These are phyloP conservation scores for Kodamaea hsintzibuensis DNA, from an alignment of 805 yeast genomes.

Conservation along the genomic window DNA sequence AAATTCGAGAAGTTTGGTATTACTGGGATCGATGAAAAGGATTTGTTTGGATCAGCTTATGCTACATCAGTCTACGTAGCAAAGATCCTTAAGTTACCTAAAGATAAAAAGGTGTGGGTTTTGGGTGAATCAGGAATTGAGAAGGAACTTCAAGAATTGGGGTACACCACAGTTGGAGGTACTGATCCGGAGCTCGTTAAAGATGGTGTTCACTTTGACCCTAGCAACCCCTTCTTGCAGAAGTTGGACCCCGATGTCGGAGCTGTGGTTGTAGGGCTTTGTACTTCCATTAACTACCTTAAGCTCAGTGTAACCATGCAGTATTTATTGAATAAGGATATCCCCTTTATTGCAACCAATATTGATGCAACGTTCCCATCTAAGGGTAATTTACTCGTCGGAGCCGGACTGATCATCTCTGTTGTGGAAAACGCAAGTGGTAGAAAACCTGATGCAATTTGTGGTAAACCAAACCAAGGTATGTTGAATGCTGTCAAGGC, in stretches of 20 bases:
- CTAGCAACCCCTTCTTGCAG: slow-evolving; percentile 53
- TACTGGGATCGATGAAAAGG: slow-evolving; percentile 52
- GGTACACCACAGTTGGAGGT: slow-evolving; percentile 82
- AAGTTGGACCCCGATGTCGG: slow-evolving; percentile 75
- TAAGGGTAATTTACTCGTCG: slow-evolving; percentile 82
- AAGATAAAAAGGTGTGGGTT: slow-evolving; percentile 80
- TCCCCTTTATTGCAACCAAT: slow-evolving; percentile 88
- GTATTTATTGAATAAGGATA: slow-evolving; percentile 63
- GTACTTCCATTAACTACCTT: slow-evolving; percentile 73
- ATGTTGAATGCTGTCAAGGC: slow-evolving; percentile 90
- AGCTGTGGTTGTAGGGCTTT: slow-evolving; percentile 88
- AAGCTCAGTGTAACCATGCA: slow-evolving; percentile 81
- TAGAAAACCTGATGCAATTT: slow-evolving; percentile 75
- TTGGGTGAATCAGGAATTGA: slow-evolving; percentile 87
- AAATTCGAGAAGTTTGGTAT: slow-evolving; percentile 68
- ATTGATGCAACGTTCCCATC: slow-evolving; percentile 94
- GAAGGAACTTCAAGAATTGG: slow-evolving; percentile 72
- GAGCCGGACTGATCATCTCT: slow-evolving; percentile 91
- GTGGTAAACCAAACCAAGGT: slow-evolving; percentile 89
- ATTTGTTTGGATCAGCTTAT: slow-evolving; percentile 88
- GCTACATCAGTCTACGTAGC: slow-evolving; percentile 87
- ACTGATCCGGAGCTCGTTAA: slow-evolving; percentile 57
- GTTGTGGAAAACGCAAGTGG: slow-evolving; percentile 73
- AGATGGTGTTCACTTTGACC: slow-evolving; percentile 52
- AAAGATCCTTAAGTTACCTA: slow-evolving; percentile 72